Base-by-base conservation (phyloP, 169 alveolate genomes). In the Plasmodium ovale region DNA sequence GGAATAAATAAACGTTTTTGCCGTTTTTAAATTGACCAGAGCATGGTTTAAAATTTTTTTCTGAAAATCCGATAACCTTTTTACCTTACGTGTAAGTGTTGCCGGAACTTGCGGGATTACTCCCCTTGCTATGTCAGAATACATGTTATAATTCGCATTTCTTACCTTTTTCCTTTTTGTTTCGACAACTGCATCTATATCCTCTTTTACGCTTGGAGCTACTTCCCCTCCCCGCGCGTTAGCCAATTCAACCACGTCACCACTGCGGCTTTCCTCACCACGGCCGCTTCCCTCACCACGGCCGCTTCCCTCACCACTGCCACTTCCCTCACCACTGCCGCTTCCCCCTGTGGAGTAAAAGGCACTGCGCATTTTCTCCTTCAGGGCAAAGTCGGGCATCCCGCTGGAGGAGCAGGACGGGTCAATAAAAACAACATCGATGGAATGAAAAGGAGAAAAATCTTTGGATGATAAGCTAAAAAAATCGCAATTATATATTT, bases 361-460 rank as follows among this genome's bases (percentile, higher is more conserved):
- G 21, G 54, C 39, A 2, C 42, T 19, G 0, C 4, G 35, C 62
- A 84, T 53, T 31, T 72, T 68, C 14, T 42, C 47, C 47, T 84
- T 84, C 16, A 54, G 56, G 10, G 47, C 51, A 67, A 84, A 84
- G 51, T 84, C 91, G 0, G 87, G 91, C 91, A 84, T 84, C 7
- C 91, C 91, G 31, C 91, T 84, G 19, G 91, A 84, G 9, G 91
- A 84, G 33, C 91, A 84, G 21, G 87, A 68, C 3, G 91, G 91
- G 23, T 84, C 91, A 21, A 84, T 29, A 60, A 54, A 84, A 14
- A 84, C 91, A 29, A 67, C 91, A 49, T 84, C 91, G 21, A 84
- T 49, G 2, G 10, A 12, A 5, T 42, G 42, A 10, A 74, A 49
- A 19, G 35, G 19, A 0, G 67, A 10, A 56, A 84, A 84, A 19